Evolutionary conservation across 805 yeast genomes (phyloP).

Genomic region (Lipomyces anomalus): DNA sequence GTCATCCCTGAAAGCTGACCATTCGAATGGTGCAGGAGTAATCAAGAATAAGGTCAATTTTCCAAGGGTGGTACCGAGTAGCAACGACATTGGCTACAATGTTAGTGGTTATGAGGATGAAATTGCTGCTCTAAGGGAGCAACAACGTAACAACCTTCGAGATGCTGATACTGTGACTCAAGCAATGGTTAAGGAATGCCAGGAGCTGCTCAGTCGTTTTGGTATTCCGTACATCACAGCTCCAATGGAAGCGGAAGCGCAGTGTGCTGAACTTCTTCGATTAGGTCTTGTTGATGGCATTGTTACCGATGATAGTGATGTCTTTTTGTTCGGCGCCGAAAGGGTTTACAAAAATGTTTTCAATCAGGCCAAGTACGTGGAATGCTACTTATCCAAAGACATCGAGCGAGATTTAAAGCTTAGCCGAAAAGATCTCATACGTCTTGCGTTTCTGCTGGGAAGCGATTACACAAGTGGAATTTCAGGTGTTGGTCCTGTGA

Average conservation of each 20-base stretch:
- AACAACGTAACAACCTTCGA: slow-evolving; percentile 61
- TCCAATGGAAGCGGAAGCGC: slow-evolving; percentile 99
- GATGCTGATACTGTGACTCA: slow-evolving; percentile 89
- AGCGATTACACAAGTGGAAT: slow-evolving; percentile 94
- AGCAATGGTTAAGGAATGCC: slow-evolving; percentile 83
- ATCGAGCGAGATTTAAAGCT: slow-evolving; percentile 63
- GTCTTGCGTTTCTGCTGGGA: slow-evolving; percentile 78
- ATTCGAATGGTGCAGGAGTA: slow-evolving; percentile 7
- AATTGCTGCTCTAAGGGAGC: slow-evolving; percentile 47
- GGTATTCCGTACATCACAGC: slow-evolving; percentile 95
- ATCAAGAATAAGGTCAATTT: slow-evolving; percentile 15
- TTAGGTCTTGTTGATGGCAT: slow-evolving; percentile 85
- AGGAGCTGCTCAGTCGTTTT: slow-evolving; percentile 75
- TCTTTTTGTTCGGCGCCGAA: slow-evolving; percentile 86
- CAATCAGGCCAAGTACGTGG: slow-evolving; percentile 87
- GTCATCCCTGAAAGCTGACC: slow-evolving; percentile 33
- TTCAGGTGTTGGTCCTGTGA: slow-evolving; percentile 89
- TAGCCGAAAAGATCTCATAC: slow-evolving; percentile 58
- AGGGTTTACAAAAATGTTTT: slow-evolving; percentile 84
- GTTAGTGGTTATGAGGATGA: slow-evolving; percentile 26
- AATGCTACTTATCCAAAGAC: slow-evolving; percentile 60
- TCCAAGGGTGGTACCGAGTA: not conserved
- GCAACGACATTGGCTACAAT: not conserved
- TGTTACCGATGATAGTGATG: slow-evolving; percentile 95
- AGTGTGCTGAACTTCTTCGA: slow-evolving; percentile 75